A percentile compares a stretch with the other conserved stretches of the same genome.
These are phyloP conservation scores for Neophaeococcomyces mojaviensis DNA, from an alignment of 2,329 filamentous ascomycete species.

Conservation along the genomic window DNA sequence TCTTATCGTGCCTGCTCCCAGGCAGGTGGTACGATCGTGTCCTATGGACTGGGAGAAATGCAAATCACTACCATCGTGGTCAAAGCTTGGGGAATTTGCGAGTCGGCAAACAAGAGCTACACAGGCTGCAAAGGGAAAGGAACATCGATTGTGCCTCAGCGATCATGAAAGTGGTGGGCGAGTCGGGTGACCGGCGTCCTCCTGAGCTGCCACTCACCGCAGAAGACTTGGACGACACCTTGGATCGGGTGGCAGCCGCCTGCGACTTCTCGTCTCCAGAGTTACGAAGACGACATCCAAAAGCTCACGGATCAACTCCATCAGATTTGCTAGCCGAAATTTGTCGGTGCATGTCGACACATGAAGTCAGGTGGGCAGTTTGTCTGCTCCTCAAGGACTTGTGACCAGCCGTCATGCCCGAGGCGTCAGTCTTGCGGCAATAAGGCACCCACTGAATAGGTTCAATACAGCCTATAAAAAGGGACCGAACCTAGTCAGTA, in stretches of 20 bases:
- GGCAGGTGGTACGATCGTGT: constrained; percentile 70
- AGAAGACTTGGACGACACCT: constrained; percentile 61
- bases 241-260: constrained; percentile 60
- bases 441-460: no score
- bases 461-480: no score
- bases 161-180: constrained; percentile 56
- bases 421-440: background rate
- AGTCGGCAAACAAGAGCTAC: constrained; percentile 47
- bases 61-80: constrained; percentile 59
- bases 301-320: constrained; percentile 34
- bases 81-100: constrained; percentile 58
- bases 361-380: constrained; percentile 80
- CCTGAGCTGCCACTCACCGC: constrained; percentile 48
- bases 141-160: constrained; percentile 65
- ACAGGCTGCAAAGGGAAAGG: constrained; percentile 56
- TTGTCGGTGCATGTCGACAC: constrained; percentile 54
- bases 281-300: constrained; percentile 36
- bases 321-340: constrained; percentile 45
- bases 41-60: constrained; percentile 58
- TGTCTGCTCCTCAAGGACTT: no score
- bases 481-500: no score
- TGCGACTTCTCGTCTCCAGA: constrained; percentile 64
- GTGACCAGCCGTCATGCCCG: constrained; percentile 24
- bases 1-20: constrained; percentile 70
- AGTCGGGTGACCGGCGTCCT: constrained; percentile 43